Evolutionary conservation across 805 yeast species (phyloP).

Genomic region (Metschnikowia henanensis): DNA sequence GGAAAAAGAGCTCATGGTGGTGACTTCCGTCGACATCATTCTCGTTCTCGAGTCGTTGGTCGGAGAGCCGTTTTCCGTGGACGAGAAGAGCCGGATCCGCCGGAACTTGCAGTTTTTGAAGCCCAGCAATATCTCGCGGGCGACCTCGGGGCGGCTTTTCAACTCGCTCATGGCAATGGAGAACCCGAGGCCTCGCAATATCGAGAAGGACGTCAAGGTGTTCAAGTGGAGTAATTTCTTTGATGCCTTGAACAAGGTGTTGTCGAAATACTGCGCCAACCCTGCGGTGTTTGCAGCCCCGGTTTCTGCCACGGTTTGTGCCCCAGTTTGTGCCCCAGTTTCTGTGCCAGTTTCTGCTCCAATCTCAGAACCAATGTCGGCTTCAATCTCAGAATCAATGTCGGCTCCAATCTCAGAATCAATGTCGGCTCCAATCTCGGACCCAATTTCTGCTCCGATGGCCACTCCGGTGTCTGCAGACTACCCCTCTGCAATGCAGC

Average conservation of each 20-base stretch:
- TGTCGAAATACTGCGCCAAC: conserved; percentile 50
- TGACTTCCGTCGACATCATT: conserved; percentile 67
- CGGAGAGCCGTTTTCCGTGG: conserved; percentile 54
- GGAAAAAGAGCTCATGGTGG: conserved; percentile 46
- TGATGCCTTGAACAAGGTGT: conserved; percentile 55
- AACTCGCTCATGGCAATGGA: conserved; percentile 55
- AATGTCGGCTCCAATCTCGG: too few relatives aligned
- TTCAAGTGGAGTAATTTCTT: conserved; percentile 57
- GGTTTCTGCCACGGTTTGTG: not conserved
- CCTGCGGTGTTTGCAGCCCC: conserved; percentile 9
- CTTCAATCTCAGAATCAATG: too few relatives aligned
- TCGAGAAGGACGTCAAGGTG: conserved; percentile 70
- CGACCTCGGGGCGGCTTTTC: conserved; percentile 23
- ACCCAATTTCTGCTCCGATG: too few relatives aligned
- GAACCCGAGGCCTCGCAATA: conserved; percentile 65
- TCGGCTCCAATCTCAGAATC: too few relatives aligned
- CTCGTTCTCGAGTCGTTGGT: conserved; percentile 56
- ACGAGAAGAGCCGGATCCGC: conserved; percentile 69
- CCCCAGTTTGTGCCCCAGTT: not conserved
- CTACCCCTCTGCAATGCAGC: conserved; percentile 1
- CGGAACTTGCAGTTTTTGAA: conserved; percentile 64
- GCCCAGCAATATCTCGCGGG: conserved; percentile 58
- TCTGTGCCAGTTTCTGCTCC: not conserved
- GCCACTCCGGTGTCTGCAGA: not conserved
- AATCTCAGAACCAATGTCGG: too few relatives aligned